These are phyloP conservation scores for Aspergillus alliaceus DNA, from an alignment of 2,329 filamentous ascomycete species.

Conservation along the genomic window DNA sequence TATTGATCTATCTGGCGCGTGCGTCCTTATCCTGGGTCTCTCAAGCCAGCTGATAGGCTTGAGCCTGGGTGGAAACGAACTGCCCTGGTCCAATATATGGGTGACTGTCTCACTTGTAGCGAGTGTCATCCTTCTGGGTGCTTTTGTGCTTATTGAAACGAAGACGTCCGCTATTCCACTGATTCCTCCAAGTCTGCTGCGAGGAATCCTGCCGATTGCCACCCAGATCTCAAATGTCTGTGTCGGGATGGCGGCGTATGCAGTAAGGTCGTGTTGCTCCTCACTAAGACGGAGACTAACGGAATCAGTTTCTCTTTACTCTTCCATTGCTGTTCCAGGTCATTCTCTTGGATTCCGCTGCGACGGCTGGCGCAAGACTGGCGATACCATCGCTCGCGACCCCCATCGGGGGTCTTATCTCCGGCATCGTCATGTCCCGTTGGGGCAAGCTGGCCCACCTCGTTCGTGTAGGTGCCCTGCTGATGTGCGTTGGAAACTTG, in stretches of 20 bases:
- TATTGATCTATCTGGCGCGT: slow-evolving; percentile 59
- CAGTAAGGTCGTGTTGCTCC: slow-evolving; percentile 44
- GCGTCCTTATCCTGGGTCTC: slow-evolving; percentile 59
- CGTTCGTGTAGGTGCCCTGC: slow-evolving; percentile 39
- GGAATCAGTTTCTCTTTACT: slow-evolving; percentile 47
- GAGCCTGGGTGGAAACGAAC: slow-evolving; percentile 47
- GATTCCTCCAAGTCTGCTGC: slow-evolving; percentile 53
- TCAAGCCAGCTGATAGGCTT: slow-evolving; percentile 54
- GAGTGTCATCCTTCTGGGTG: slow-evolving; percentile 37
- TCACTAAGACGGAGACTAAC: neutral
- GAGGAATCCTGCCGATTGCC: slow-evolving; percentile 54
- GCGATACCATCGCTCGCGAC: slow-evolving; percentile 48
- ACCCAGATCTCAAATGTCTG: slow-evolving; percentile 62
- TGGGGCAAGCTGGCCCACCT: slow-evolving; percentile 46
- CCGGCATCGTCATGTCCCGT: slow-evolving; percentile 50
- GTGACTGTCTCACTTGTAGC: slow-evolving; percentile 40
- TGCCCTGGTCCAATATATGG: slow-evolving; percentile 45
- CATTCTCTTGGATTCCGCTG: slow-evolving; percentile 43
- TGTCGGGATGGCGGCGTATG: slow-evolving; percentile 62
- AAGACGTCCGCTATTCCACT: slow-evolving; percentile 44
- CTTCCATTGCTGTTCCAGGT: slow-evolving; percentile 48
- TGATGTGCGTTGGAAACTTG: slow-evolving; percentile 48
- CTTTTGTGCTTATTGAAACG: slow-evolving; percentile 43
- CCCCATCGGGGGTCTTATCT: slow-evolving; percentile 45
- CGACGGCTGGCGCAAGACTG: slow-evolving; percentile 46